Percentiles rank a stretch among this genome's conserved stretches.
These are phyloP conservation scores for Ustilago esculenta DNA, from an alignment of 1,284 basidiomycete species.

Conservation along the genomic window DNA sequence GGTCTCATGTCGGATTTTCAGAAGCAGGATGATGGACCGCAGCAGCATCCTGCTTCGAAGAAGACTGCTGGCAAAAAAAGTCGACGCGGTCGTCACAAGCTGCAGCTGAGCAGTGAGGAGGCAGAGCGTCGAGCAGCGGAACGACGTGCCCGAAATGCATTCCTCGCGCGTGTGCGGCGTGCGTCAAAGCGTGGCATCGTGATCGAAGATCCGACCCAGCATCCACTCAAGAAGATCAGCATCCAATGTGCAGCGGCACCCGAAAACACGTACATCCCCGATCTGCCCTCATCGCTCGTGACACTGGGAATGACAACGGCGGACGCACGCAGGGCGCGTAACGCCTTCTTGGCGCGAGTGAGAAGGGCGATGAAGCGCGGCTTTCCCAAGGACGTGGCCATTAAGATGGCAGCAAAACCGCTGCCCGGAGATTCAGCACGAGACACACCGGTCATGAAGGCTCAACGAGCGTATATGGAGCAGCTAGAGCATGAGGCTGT, in stretches of 20 bases:
- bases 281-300: slow-evolving; percentile 49
- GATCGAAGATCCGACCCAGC: slow-evolving; percentile 40
- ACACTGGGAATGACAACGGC: slow-evolving; percentile 47
- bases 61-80: slow-evolving; percentile 11
- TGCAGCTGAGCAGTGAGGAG: slow-evolving; percentile 33
- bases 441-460: slow-evolving; percentile 48
- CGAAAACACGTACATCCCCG: slow-evolving; percentile 48
- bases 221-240: slow-evolving; percentile 45
- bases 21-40: slow-evolving; percentile 19
- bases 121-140: slow-evolving; percentile 22
- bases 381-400: slow-evolving; percentile 30
- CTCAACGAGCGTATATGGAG: slow-evolving; percentile 40
- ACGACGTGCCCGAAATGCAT: slow-evolving; percentile 41
- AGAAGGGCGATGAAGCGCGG: slow-evolving; percentile 49
- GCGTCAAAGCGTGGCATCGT: slow-evolving; percentile 47
- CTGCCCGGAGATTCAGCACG: slow-evolving; percentile 25
- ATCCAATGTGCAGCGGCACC: slow-evolving; percentile 42
- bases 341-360: slow-evolving; percentile 51
- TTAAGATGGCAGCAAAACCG: slow-evolving; percentile 47
- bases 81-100: slow-evolving; percentile 34
- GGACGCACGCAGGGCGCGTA: slow-evolving; percentile 48
- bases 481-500: slow-evolving; percentile 33
- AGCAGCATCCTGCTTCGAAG: slow-evolving; percentile 16
- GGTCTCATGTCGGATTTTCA: slow-evolving; percentile 19
- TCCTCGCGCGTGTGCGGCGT: slow-evolving; percentile 46